These are phyloP conservation scores for Alternaria incomplexa DNA, from an alignment of 2,329 filamentous ascomycete genomes.

Conservation along the genomic window DNA sequence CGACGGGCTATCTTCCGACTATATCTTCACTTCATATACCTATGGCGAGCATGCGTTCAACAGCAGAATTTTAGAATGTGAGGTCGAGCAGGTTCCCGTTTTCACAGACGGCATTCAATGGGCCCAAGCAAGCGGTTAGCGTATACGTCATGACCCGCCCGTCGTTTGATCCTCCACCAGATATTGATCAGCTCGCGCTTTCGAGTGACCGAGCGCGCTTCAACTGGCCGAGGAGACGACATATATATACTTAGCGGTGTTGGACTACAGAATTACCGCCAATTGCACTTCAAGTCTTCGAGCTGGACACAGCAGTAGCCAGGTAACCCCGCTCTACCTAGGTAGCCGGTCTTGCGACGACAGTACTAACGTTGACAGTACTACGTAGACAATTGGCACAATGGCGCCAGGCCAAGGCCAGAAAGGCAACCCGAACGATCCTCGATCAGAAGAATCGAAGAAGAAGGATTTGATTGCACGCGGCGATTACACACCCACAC, in stretches of 20 bases:
- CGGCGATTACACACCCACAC: constrained; percentile 50
- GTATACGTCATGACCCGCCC: constrained; percentile 7
- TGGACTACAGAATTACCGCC: neutral
- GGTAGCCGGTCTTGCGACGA: neutral
- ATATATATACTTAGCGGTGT: neutral
- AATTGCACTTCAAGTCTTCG: neutral
- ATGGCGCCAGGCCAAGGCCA: neutral
- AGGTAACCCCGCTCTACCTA: neutral
- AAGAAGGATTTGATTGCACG: constrained; percentile 48
- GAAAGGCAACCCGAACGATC: constrained; percentile 18
- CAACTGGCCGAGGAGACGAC: neutral
- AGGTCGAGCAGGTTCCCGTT: neutral
- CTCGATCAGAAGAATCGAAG: constrained; percentile 38
- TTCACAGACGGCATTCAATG: neutral
- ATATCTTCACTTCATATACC: neutral
- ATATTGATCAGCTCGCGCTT: constrained; percentile 1
- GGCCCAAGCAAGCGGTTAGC: neutral
- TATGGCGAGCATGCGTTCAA: neutral
- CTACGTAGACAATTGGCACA: neutral
- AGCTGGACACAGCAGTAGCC: neutral
- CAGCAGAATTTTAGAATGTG: neutral
- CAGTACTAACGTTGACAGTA: neutral
- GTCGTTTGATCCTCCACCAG: neutral
- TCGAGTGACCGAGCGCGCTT: neutral
- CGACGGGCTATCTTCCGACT: neutral